Evolutionary conservation across 352 stramenopile species (phyloP), one percentile per base, ranked within the genome.

Genomic region (Pythium pyrilobum): DNA sequence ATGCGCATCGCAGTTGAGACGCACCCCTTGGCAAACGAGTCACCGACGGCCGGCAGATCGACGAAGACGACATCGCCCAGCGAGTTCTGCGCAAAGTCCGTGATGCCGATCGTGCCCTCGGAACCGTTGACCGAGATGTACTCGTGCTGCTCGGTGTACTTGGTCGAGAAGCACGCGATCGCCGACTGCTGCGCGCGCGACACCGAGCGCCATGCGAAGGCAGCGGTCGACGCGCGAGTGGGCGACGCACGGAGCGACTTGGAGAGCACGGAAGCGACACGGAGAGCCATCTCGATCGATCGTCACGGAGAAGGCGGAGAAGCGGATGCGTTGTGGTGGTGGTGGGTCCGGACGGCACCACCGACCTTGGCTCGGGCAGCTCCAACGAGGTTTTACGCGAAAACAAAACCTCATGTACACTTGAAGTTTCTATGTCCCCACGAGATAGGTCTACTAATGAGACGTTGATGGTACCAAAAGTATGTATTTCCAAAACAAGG

Each of bases 21-120:
- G 62, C 58, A 97, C 75, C 91, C 94, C 65, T 97, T 97, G 23
- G 87, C 71, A 63, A 98, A 97, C 51, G 89, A 76, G 56, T 98
- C 87, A 33, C 92, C 97, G 33, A 98, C 77, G 13, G 88, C 70
- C 21, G 97, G 97, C 52, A 99, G 76, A 59, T 99, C 96, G 11
- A 99, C 96, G 72, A 97, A 99, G 37, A 99, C 96, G 51, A 96
- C 81, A 69, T 99, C 97, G 38, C 97, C 97, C 37, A 99, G 77
- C 61, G 89, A 95, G 68, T 97, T 94, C 70, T 98, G 91, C 23
- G 97, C 97, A 73, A 98, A 98, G 69, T 98, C 92, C 40, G 96
- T 99, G 77, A 99, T 99, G 65, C 97, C 97, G 63, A 98, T 74
- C 24, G 83, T 97, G 59, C 75, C 89, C 52, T 83, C 65, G 56